Evolutionary conservation across 2,329 filamentous ascomycete genomes (phyloP).

Genomic region (Cryoendolithus antarcticus): DNA sequence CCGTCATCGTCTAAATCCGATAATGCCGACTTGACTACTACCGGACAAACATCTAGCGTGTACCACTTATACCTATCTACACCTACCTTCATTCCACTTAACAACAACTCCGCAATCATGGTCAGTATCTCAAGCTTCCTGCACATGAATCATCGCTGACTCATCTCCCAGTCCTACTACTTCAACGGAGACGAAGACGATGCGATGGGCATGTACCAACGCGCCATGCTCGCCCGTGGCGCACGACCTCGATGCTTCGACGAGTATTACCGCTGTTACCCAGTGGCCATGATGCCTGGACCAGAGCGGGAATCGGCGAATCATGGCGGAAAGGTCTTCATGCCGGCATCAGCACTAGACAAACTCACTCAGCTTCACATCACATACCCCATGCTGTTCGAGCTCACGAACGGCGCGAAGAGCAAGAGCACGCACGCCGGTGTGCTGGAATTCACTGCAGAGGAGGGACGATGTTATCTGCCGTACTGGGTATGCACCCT

Average conservation of each 20-base stretch:
- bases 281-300: constrained; percentile 84
- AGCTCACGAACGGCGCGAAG: constrained; percentile 79
- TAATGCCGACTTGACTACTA: too few species aligned
- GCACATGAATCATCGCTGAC: too few species aligned
- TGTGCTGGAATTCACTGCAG: constrained; percentile 93
- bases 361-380: constrained; percentile 94
- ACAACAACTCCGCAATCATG: too few species aligned
- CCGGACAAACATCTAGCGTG: too few species aligned
- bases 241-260: constrained; percentile 68
- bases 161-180: constrained; percentile 16
- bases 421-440: constrained; percentile 78
- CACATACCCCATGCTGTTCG: constrained; percentile 93
- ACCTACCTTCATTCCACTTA: too few species aligned
- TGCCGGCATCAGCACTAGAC: constrained; percentile 91
- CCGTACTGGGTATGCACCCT: constrained; percentile 57
- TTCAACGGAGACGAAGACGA: constrained; percentile 44
- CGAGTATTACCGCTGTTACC: constrained; percentile 97
- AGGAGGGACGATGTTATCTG: constrained; percentile 91
- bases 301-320: constrained; percentile 81
- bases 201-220: constrained; percentile 41
- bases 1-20: too few species aligned
- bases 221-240: constrained; percentile 39
- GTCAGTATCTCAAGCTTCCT: too few species aligned
- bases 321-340: constrained; percentile 93
- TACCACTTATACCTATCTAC: too few species aligned